Evolutionary conservation across 2,329 filamentous ascomycete genomes (phyloP).

Genomic region (Pseudogymnoascus sp.): DNA sequence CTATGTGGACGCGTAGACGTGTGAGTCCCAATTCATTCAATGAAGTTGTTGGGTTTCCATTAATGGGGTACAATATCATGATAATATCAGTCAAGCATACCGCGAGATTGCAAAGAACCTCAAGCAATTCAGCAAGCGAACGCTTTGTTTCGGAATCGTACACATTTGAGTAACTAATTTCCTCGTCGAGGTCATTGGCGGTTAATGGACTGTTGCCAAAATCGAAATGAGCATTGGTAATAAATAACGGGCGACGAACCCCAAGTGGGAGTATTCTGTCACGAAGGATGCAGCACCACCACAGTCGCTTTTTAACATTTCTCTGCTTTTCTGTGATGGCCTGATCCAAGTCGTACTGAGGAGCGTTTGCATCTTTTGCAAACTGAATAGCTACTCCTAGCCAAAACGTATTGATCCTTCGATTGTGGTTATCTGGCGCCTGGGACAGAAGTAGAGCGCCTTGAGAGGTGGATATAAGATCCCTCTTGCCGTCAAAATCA

Average conservation of each 20-base stretch:
- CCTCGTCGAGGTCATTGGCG: constrained; percentile 41
- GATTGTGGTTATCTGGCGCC: constrained; percentile 22
- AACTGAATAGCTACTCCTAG: constrained; percentile 45
- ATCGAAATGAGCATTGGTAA: constrained; percentile 43
- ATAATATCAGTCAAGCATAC: constrained; percentile 43
- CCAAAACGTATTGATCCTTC: constrained; percentile 41
- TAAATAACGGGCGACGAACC: constrained; percentile 45
- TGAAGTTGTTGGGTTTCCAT: constrained; percentile 27
- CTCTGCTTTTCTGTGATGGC: constrained; percentile 34
- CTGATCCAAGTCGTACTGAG: constrained; percentile 34
- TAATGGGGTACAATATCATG: constrained; percentile 40
- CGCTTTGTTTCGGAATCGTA: constrained; percentile 42
- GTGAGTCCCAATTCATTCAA: background rate
- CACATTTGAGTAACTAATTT: constrained; percentile 40
- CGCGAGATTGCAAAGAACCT: constrained; percentile 41
- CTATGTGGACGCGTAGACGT: constrained; percentile 25
- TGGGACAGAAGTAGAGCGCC: constrained; percentile 18
- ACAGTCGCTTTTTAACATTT: constrained; percentile 43
- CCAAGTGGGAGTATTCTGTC: constrained; percentile 46
- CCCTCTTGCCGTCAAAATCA: constrained; percentile 28
- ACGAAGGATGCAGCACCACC: constrained; percentile 50
- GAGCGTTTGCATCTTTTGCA: constrained; percentile 41
- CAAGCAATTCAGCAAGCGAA: constrained; percentile 40
- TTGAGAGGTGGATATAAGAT: constrained; percentile 28
- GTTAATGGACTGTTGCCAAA: constrained; percentile 36